phyloP scores from a whole-genome alignment of 257 asterid genomes.

The Avicennia marina region DNA sequence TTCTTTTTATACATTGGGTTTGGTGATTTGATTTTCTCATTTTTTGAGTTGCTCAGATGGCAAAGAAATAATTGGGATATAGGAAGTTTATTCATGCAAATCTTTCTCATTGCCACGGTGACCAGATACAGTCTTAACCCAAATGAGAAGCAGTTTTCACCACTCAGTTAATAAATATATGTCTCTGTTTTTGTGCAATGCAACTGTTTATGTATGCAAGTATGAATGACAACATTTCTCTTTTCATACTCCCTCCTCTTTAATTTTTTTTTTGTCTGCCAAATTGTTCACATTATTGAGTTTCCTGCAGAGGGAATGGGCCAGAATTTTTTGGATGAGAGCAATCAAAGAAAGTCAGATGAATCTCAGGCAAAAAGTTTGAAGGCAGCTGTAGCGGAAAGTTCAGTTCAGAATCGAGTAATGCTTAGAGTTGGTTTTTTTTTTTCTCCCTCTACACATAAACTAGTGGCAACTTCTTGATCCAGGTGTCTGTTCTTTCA shows the following conservation, averaged over 20 bases:
- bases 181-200: neutral
- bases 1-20: neutral
- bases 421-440: conserved; percentile 9
- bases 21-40: neutral
- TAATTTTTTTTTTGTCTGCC: neutral
- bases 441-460: neutral
- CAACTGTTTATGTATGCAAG: neutral
- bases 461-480: conserved; percentile 14
- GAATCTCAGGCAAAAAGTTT: conserved; percentile 25
- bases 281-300: conserved; percentile 2
- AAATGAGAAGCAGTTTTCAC: neutral
- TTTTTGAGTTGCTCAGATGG: conserved; percentile 3
- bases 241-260: conserved; percentile 4
- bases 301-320: conserved; percentile 38
- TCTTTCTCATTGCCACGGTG: neutral
- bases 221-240: conserved; percentile 4
- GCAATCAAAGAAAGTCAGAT: conserved; percentile 12
- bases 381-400: conserved; percentile 19
- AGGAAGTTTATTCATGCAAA: neutral
- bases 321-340: conserved; percentile 32
- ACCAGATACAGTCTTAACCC: neutral
- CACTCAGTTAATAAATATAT: neutral
- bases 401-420: conserved; percentile 31
- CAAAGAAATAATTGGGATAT: neutral
- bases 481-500: conserved; percentile 18